Percentiles rank a stretch among this genome's conserved stretches.
phyloP scores from a whole-genome alignment of 768 basidiomycete species.

The Lactifluus subvellereus region DNA sequence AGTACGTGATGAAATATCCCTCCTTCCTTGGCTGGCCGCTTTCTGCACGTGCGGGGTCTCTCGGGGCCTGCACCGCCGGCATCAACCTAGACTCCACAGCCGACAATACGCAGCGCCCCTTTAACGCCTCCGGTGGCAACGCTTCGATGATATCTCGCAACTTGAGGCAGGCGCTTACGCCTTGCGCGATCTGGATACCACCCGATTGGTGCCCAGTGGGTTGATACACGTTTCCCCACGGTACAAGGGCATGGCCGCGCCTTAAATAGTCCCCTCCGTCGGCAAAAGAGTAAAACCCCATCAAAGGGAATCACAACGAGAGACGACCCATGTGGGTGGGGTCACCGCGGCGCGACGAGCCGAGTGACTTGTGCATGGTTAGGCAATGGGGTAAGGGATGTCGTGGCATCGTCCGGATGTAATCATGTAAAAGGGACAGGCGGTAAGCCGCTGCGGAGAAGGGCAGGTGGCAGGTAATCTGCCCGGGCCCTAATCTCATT shows the following conservation, averaged over 20 bases:
- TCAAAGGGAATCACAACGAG: background rate
- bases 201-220: slow-evolving; percentile 23
- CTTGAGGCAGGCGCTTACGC: slow-evolving; percentile 21
- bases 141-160: slow-evolving; percentile 16
- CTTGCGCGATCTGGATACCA: slow-evolving; percentile 20
- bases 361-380: background rate
- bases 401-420: background rate
- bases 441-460: slow-evolving; percentile 23
- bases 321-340: background rate
- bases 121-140: slow-evolving; percentile 18
- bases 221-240: slow-evolving; percentile 20
- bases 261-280: slow-evolving; percentile 12
- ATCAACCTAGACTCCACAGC: slow-evolving; percentile 5
- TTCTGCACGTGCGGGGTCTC: slow-evolving; percentile 14
- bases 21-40: background rate
- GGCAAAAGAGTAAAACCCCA: background rate
- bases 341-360: background rate
- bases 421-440: slow-evolving; percentile 12
- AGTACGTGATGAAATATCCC: slow-evolving; percentile 16
- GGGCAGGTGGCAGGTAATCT: background rate
- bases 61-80: slow-evolving; percentile 14
- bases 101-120: slow-evolving; percentile 13
- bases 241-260: slow-evolving; percentile 7
- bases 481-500: slow-evolving; percentile 1
- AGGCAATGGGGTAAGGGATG: background rate